These are phyloP conservation scores for Lachancea sp. DNA, from an alignment of 805 yeast genomes.

Conservation along the genomic window DNA sequence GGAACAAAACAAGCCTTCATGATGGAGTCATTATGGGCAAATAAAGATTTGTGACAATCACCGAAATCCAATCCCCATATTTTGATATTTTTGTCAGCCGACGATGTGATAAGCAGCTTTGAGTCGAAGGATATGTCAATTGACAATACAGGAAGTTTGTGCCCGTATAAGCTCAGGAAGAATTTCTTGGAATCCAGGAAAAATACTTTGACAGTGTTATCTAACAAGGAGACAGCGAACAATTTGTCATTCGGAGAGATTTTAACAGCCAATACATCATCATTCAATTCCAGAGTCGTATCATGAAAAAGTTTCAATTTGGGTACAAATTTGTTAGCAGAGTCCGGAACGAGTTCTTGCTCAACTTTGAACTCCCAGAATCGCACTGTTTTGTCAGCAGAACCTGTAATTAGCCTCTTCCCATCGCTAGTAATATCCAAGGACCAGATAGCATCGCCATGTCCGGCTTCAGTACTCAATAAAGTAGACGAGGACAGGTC, in stretches of 20 bases:
- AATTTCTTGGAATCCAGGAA: constrained; percentile 82
- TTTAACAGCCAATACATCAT: constrained; percentile 74
- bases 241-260: constrained; percentile 74
- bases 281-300: constrained; percentile 77
- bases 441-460: constrained; percentile 82
- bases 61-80: constrained; percentile 99
- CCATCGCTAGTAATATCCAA: constrained; percentile 85
- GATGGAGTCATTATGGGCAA: constrained; percentile 94
- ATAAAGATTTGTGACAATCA: constrained; percentile 94
- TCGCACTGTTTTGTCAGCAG: constrained; percentile 84
- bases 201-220: constrained; percentile 93
- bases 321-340: constrained; percentile 41
- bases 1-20: constrained; percentile 84
- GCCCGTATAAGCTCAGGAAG: constrained; percentile 87
- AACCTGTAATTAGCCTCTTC: constrained; percentile 77
- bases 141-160: constrained; percentile 88
- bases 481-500: constrained; percentile 80
- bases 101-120: constrained; percentile 81
- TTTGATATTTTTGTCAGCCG: constrained; percentile 95
- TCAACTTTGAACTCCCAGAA: constrained; percentile 81
- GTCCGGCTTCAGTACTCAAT: constrained; percentile 68
- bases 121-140: constrained; percentile 87
- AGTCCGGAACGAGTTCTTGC: constrained; percentile 65
- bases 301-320: constrained; percentile 60
- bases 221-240: constrained; percentile 78